These are phyloP conservation scores for Fagopyrum tataricum DNA, from an alignment of 148 eudicot genomes.

Conservation along the genomic window DNA sequence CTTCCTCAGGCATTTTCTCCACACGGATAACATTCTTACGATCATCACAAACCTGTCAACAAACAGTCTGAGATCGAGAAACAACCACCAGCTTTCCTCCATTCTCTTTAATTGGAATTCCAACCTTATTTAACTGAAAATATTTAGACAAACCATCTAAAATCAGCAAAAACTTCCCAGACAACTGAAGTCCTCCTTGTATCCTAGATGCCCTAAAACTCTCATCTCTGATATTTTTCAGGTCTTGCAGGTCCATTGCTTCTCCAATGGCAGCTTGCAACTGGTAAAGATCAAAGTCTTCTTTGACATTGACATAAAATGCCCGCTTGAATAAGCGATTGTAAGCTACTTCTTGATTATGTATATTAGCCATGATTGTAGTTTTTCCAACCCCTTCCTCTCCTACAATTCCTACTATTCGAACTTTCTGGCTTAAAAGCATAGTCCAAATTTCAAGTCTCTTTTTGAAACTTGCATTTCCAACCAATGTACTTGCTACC, in stretches of 20 bases:
- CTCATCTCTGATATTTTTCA: neutral
- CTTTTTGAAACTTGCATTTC: neutral
- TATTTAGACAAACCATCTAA: neutral
- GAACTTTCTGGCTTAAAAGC: neutral
- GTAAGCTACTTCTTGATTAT: neutral
- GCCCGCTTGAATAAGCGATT: neutral
- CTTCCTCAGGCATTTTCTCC: neutral
- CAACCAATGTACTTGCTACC: neutral
- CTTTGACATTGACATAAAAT: neutral
- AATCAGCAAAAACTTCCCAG: neutral
- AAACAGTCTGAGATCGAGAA: neutral
- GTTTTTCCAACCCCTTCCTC: neutral
- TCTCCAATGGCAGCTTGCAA: constrained; percentile 10
- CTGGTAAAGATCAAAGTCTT: neutral
- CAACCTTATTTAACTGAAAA: neutral
- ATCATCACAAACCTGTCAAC: neutral
- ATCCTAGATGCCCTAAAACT: constrained; percentile 1
- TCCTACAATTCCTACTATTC: neutral
- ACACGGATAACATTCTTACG: neutral
- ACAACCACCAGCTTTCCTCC: constrained; percentile 5
- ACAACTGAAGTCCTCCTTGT: neutral
- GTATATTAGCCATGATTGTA: neutral
- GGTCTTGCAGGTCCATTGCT: neutral
- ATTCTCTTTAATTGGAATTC: neutral
- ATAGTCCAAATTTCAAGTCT: neutral